Evolutionary conservation across 441 rosid genomes (phyloP), one percentile per base, ranked within the genome.

Genomic region (Croton setiger): DNA sequence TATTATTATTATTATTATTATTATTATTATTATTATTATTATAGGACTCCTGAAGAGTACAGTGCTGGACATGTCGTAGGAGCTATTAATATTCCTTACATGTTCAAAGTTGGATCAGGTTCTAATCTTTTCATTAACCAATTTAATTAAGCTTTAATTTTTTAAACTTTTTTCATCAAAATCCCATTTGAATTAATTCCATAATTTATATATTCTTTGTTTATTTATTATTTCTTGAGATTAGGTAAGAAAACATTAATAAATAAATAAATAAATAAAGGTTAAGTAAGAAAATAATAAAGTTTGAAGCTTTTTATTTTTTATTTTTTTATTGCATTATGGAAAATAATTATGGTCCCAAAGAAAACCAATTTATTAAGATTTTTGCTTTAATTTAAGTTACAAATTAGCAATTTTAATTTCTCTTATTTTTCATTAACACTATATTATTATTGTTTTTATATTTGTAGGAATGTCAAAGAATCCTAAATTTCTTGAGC

Each of bases 101-200:
- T 91, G 89, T 86, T 82, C 81, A 88, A 77, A 84, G 83, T 86
- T 55, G 97, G 97, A 73, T 85, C 96, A 85, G 98, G 98, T 87
- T 65, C 18, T 64, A 7, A 43, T 66, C 49, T 33, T 37, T 49
- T 39, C 55, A n/a, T 36, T 7, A 59, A 7, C 21, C 47, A 59
- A 59, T 37, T 21, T 59, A 12, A 33, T 14, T 27, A 18, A 11
- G 8, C 8, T 37, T 37, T 3, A 36, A 37, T 14, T 33, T 33
- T 14, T 5, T 15, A 14, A 4, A 2, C 4, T 1, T 14, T 11
- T 47, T 47, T 47, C 15, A 47, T 4, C 2, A 51, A 51, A 51
- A 51, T 51, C 55, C 10, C 23, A 17, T 51, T 47, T 53, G 57
- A 31, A 21, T 21, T 21, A 8, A 53, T 47, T 47, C 17, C 52